Base-by-base conservation (phyloP, 2,329 filamentous ascomycete species). In the Cercospora sp. region DNA sequence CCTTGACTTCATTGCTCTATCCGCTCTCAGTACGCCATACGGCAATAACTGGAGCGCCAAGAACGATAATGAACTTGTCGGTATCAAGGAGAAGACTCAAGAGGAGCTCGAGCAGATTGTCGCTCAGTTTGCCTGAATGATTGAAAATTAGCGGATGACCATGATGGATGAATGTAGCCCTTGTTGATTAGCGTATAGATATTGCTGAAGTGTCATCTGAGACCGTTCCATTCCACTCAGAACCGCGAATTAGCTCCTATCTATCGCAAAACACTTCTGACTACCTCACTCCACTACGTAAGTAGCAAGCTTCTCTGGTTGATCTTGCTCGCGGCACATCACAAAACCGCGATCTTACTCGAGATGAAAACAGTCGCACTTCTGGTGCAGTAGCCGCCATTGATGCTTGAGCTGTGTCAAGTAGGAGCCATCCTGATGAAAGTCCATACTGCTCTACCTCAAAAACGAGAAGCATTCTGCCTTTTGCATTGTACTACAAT, bases 11-110 rank as follows among this genome's bases (percentile, higher is more conserved):
- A 73, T 77, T 57, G 70, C 74, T 26, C 64, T 72, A 33, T 77
- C 73, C 5, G 72, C 73, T 5, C 79, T 71, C 67, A 71, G 69
- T 45, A 51, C 68, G 3, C 73, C 72, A 1, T 80, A 78, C 71
- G 75, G 76, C 3, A 75, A 75, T 63, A 73, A 79, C 58, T 78
- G 78, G 68, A 75, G 72, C 18, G 64, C 65, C 13, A 72, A 72
- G 55, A 73, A 78, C 64, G 79, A 80, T 64, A 81, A 81, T 63
- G 73, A 77, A 36, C 64, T 80, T 68, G 70, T 81, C 18, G 78
- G 80, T 3, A 64, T 79, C 31, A 75, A 78, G 67, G 72, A 72
- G 60, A 58, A 78, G 67, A 73, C 66, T 23, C 72, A 75, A 55
- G 66, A 63, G 18, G 75, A 77, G 59, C 36, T 79, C 13, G 73